Evolutionary conservation across 2,329 filamentous ascomycete genomes (phyloP), one percentile per base, ranked within the genome.

Genomic region (Claviceps sp.): DNA sequence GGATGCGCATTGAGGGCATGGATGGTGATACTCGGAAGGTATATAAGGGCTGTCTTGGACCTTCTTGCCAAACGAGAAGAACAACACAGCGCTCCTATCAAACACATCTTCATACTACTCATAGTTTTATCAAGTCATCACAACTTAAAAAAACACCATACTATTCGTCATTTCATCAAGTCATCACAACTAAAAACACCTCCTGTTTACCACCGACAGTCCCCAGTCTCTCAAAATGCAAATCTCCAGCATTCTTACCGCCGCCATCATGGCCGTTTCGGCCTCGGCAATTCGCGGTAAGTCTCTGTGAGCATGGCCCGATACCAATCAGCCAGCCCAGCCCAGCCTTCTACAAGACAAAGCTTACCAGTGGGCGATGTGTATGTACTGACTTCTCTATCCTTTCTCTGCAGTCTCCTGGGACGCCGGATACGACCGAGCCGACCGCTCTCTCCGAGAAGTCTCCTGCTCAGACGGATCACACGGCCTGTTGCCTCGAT

Each of bases 361-460:
- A 34, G 30, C 30, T 34, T 34, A 34, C 10, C 30, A 34, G 6
- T 41, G 39, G 16, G 39, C 1, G 8, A 10, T 42, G 13, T 22
- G 19, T 10, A 17, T 22, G 19, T 17, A 17, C 10, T 19, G 7
- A n/a, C 39, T 17, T 34, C 26, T 34, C 10, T 11, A 4, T 34
- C 30, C 10, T 34, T 34, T 10, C 54, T 5, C 22, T 17, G 6
- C 61, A 65, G 84, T 89, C 61, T 84, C 82, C 57, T 91, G 83
- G 68, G 86, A 91, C 69, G 68, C 70, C 24, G 80, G 76, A 62
- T 93, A 87, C 70, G 86, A 90, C 62, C 70, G 83, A 56, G 64
- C 64, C 46, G 58, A 58, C 54, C 76, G 80, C 53, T 73, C 77
- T 45, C 65, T 90, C 51, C 72, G 68, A 38, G 65, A 62, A 5